Evolutionary conservation across 352 stramenopile species (phyloP).

Genomic region (Blastocystis sp.): DNA sequence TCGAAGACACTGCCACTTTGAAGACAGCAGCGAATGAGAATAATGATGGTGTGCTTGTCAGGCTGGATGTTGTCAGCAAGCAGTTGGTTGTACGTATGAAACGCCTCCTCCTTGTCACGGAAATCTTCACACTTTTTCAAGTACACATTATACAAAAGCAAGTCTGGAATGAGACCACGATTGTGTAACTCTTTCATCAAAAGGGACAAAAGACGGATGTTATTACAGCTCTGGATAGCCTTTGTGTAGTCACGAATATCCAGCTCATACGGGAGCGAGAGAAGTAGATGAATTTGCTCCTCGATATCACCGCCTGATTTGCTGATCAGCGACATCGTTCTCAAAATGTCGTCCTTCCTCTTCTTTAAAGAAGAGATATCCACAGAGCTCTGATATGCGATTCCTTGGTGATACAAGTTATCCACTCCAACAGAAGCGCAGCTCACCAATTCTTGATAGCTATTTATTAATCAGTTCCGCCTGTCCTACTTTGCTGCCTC

Average conservation of each 20-base stretch:
- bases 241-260: slow-evolving; percentile 62
- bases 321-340: slow-evolving; percentile 15
- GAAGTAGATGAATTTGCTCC: background rate
- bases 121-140: slow-evolving; percentile 61
- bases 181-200: slow-evolving; percentile 43
- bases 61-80: slow-evolving; percentile 17
- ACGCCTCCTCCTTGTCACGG: slow-evolving; percentile 56
- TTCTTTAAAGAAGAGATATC: slow-evolving; percentile 1
- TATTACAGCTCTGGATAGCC: slow-evolving; percentile 53
- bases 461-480: background rate
- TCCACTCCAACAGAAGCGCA: background rate
- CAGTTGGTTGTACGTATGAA: background rate
- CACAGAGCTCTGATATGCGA: background rate
- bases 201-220: background rate
- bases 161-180: slow-evolving; percentile 41
- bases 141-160: slow-evolving; percentile 58
- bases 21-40: slow-evolving; percentile 30
- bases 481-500: slow-evolving; percentile 30
- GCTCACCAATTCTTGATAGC: slow-evolving; percentile 20
- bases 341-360: slow-evolving; percentile 51
- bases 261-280: slow-evolving; percentile 54
- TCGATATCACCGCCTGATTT: slow-evolving; percentile 42
- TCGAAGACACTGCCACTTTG: background rate
- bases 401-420: background rate
- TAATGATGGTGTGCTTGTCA: slow-evolving; percentile 59